A percentile compares a stretch with the other conserved stretches of the same genome.
Conservation (phyloP, 2,329 filamentous ascomycete genomes). For the Grosmannia clavigera region DNA sequence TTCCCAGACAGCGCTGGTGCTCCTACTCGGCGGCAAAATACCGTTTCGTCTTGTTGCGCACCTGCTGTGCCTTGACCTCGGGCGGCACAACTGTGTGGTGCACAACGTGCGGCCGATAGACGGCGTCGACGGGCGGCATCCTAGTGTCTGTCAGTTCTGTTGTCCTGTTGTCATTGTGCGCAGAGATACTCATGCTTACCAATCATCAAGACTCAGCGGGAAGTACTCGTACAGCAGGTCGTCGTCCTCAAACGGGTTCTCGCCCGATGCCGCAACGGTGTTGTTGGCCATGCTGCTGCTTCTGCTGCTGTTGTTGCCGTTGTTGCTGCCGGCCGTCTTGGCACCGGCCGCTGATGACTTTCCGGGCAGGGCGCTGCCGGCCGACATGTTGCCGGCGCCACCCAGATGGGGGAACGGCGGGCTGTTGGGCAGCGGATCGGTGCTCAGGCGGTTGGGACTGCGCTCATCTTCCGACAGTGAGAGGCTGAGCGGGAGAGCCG, state of each 20-base stretch:
- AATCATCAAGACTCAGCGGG: slow-evolving; percentile 80
- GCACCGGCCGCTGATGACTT: not conserved
- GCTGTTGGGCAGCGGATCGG: slow-evolving; percentile 29
- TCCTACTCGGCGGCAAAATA: slow-evolving; percentile 56
- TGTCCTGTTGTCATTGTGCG: not conserved
- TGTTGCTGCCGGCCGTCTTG: slow-evolving; percentile 14
- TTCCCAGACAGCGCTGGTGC: not conserved
- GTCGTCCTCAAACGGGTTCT: slow-evolving; percentile 58
- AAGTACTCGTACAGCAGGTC: slow-evolving; percentile 94
- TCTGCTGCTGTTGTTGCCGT: slow-evolving; percentile 9
- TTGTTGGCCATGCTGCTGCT: slow-evolving; percentile 15
- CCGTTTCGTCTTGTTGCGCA: slow-evolving; percentile 53
- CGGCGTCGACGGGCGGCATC: slow-evolving; percentile 80
- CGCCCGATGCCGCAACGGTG: slow-evolving; percentile 22
- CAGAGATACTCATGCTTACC: slow-evolving; percentile 30
- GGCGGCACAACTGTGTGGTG: slow-evolving; percentile 68
- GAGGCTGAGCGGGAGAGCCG: slow-evolving; percentile 32
- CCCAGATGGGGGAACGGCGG: slow-evolving; percentile 30
- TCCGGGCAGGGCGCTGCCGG: not conserved
- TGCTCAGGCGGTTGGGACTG: slow-evolving; percentile 37
- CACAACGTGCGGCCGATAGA: slow-evolving; percentile 85
- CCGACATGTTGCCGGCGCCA: not conserved
- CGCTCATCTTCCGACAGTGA: slow-evolving; percentile 49
- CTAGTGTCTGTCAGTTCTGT: slow-evolving; percentile 20
- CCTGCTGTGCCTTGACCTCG: slow-evolving; percentile 57